phyloP scores from a whole-genome alignment of 768 basidiomycete genomes.

The Kwoniella mangroviensis region DNA sequence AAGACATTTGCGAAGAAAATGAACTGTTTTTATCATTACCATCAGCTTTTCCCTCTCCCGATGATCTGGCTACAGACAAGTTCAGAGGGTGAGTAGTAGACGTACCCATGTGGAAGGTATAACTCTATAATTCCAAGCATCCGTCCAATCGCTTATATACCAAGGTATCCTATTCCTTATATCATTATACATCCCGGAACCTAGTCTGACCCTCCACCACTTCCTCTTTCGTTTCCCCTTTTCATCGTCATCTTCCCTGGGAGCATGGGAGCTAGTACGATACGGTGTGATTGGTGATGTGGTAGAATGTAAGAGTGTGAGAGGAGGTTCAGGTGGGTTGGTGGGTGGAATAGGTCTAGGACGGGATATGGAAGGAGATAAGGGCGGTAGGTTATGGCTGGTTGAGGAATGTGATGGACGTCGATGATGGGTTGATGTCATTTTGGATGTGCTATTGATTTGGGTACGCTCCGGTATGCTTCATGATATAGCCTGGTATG shows the following conservation, averaged over 20 bases:
- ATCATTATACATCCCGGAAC: slow-evolving; percentile 70
- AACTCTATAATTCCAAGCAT: slow-evolving; percentile 90
- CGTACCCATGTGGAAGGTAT: slow-evolving; percentile 83
- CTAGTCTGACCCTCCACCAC: slow-evolving; percentile 30
- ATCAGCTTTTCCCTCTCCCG: no score
- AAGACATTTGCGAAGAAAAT: slow-evolving; percentile 60
- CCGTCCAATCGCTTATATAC: slow-evolving; percentile 85
- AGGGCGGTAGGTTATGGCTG: slow-evolving; percentile 6
- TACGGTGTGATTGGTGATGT: slow-evolving; percentile 17
- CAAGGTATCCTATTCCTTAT: slow-evolving; percentile 73
- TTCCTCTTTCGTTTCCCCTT: background rate
- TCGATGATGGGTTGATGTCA: slow-evolving; percentile 10
- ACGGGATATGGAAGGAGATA: slow-evolving; percentile 11
- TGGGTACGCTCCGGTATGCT: background rate
- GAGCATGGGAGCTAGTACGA: background rate
- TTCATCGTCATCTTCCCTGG: background rate
- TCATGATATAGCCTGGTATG: background rate
- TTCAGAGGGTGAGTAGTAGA: slow-evolving; percentile 57
- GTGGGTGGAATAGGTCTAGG: slow-evolving; percentile 27
- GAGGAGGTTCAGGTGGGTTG: slow-evolving; percentile 41
- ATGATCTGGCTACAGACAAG: no score
- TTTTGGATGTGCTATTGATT: background rate
- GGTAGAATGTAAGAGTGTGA: slow-evolving; percentile 37
- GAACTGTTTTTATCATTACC: slow-evolving; percentile 19
- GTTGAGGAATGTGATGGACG: slow-evolving; percentile 9